phyloP scores from a whole-genome alignment of 2,329 filamentous ascomycete genomes.

The Pseudogymnoascus verrucosus region DNA sequence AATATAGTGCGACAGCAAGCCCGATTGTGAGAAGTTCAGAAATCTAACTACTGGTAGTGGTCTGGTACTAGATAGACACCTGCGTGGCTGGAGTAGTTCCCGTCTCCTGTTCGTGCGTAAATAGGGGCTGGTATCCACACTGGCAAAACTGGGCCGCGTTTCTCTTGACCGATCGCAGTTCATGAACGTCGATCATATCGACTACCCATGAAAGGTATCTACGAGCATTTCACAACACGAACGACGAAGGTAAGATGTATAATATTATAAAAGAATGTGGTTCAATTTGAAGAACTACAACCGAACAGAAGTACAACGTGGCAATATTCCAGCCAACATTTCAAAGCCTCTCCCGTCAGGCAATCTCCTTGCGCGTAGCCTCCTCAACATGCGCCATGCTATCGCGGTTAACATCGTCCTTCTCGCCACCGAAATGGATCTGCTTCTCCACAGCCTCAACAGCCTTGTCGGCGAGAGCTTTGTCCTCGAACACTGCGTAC shows the following conservation, averaged over 20 bases:
- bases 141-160: not conserved
- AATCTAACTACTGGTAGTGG: not conserved
- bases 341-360: not conserved
- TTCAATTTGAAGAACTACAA: constrained; percentile 3
- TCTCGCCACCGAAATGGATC: constrained; percentile 22
- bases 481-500: constrained; percentile 31
- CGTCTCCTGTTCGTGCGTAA: not conserved
- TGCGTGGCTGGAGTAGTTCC: not conserved
- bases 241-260: not conserved
- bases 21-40: not conserved
- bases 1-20: too few species aligned
- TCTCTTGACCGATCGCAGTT: not conserved
- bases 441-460: constrained; percentile 31
- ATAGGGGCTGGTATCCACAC: not conserved
- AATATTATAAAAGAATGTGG: not conserved
- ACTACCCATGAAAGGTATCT: not conserved
- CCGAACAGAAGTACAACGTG: not conserved
- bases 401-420: not conserved
- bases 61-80: not conserved
- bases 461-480: constrained; percentile 28
- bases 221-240: not conserved
- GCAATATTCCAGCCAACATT: constrained; percentile 1
- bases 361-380: not conserved
- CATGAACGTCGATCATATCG: not conserved
- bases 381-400: constrained; percentile 4